Evolutionary conservation across 257 asterid species (phyloP), one percentile per base, ranked within the genome.

Genomic region (Solanum habrochaites): DNA sequence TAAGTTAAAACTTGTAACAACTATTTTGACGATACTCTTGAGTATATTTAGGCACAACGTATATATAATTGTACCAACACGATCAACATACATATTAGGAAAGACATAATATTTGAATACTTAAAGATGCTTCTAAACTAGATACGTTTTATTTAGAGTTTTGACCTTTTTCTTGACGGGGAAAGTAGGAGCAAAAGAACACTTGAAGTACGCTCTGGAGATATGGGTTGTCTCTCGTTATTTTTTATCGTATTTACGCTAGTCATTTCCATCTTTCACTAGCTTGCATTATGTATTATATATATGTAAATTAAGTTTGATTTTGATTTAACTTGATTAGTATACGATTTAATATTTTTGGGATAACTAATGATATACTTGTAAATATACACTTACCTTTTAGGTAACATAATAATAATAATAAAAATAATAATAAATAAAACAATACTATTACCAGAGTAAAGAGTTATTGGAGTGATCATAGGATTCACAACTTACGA

Each of bases 181-280:
- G 90, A 97, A 95, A 37, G 83, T 86, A 29, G 99, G 99, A 87
- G 98, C 98, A 91, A 93, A 96, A 60, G 98, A 94, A 88, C 99
- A 96, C 89, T 92, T 94, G 95, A 91, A 96, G 92, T 95, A 96
- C 87, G 99, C 98, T 93, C 98, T 94, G 20, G 99, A 3, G 98
- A 91, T 89, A 96, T 90, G 99, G 99, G 87, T 96, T 96, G 70
- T 94, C 98, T 85, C 98, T 94, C 1, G 98, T 95, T 87, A 95
- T 97, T 90, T 96, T 96, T 90, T 96, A 12, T 98, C 99, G 86
- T 95, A 96, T 86, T 96, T 96, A 91, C 98, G 91, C 99, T 98
- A 96, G 78, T 93, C 97, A 77, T 93, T 94, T 37, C 99, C 98
- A 91, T 96, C 99, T 86, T 93, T 93, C 18, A 94, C 99, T 75